Percentiles rank a stretch among this genome's conserved stretches.
These are phyloP conservation scores for Echites panduratus DNA, from an alignment of 257 asterid species.

Conservation along the genomic window DNA sequence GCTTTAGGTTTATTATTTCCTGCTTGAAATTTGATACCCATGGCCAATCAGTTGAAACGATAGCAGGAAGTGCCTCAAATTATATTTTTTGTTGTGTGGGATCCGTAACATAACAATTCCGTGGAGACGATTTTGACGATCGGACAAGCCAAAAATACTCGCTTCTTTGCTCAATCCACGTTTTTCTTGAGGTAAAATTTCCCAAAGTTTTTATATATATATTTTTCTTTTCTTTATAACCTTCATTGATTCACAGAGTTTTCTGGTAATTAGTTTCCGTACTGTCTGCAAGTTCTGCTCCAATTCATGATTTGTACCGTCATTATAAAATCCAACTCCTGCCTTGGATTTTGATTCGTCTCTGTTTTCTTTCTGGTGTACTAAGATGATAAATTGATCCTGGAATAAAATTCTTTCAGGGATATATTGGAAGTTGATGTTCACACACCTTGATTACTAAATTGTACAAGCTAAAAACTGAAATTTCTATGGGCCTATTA, in stretches of 20 bases:
- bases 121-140: background rate
- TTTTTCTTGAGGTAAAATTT: conserved; percentile 1
- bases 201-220: background rate
- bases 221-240: background rate
- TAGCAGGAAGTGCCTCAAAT: background rate
- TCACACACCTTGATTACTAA: background rate
- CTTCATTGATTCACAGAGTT: background rate
- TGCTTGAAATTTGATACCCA: background rate
- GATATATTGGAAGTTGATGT: background rate
- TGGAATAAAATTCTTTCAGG: background rate
- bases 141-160: background rate
- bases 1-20: background rate
- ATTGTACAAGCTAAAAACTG: background rate
- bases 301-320: background rate
- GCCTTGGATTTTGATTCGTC: background rate
- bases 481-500: background rate
- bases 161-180: background rate
- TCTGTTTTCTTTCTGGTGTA: background rate
- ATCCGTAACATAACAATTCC: background rate
- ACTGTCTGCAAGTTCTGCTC: background rate
- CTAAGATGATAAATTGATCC: background rate
- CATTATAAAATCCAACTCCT: background rate
- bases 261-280: too few species aligned
- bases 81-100: background rate
- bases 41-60: background rate